Conservation (phyloP, 1,284 basidiomycete species). For the Heterobasidion parviporum region DNA sequence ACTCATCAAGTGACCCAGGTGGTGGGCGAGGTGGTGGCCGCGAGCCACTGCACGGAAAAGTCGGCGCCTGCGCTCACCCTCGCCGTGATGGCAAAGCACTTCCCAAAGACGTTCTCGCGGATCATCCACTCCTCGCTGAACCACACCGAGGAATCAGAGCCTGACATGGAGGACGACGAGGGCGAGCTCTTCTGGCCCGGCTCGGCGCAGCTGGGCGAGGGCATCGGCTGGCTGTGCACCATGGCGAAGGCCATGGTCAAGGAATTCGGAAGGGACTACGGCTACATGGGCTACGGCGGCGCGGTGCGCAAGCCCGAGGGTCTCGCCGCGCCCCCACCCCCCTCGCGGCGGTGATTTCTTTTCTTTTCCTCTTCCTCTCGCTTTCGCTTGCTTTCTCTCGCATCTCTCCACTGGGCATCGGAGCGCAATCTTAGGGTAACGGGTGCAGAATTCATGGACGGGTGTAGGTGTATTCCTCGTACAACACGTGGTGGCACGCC, state of each 20-base stretch:
- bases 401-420: not conserved
- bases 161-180: constrained; percentile 73
- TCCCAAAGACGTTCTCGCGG: constrained; percentile 64
- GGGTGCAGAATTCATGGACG: not conserved
- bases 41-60: constrained; percentile 37
- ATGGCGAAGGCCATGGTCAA: constrained; percentile 77
- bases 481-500: too few relatives aligned
- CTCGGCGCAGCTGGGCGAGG: constrained; percentile 59
- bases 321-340: too few relatives aligned
- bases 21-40: constrained; percentile 32
- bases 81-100: constrained; percentile 54
- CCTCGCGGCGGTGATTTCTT: too few relatives aligned
- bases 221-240: constrained; percentile 70
- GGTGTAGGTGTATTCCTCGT: not conserved
- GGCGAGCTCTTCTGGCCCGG: constrained; percentile 75
- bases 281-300: constrained; percentile 60
- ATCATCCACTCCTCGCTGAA: constrained; percentile 56
- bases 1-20: constrained; percentile 41
- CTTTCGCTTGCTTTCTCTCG: too few relatives aligned
- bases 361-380: too few relatives aligned
- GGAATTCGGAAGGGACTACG: constrained; percentile 65
- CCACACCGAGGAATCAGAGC: constrained; percentile 61
- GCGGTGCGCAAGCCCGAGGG: constrained; percentile 52
- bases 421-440: too few relatives aligned
- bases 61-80: constrained; percentile 52